These are phyloP conservation scores for Ziziphus jujuba DNA, from an alignment of 306 rosid species.

Conservation along the genomic window DNA sequence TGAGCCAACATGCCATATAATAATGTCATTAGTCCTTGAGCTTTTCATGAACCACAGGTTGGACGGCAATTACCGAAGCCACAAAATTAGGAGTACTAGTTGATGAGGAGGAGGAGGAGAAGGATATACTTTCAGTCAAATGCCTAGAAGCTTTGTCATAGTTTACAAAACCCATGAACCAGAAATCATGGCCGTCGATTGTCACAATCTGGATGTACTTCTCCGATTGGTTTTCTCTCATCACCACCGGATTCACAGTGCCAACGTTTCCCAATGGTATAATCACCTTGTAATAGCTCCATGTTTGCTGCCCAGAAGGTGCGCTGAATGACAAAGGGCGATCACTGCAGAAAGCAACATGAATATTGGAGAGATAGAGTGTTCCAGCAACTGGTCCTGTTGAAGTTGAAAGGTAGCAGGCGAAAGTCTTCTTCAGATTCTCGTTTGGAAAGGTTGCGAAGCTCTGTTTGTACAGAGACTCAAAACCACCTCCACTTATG, in stretches of 20 bases:
- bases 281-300: conserved; percentile 66
- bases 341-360: conserved; percentile 52
- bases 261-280: conserved; percentile 64
- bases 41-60: no score
- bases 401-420: conserved; percentile 55
- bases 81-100: background rate
- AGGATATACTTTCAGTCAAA: conserved; percentile 30
- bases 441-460: conserved; percentile 42
- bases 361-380: conserved; percentile 41
- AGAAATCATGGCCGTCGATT: conserved; percentile 78
- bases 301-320: conserved; percentile 41
- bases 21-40: no score
- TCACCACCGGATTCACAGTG: conserved; percentile 52
- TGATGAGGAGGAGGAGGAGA: no score
- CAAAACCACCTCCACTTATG: conserved; percentile 53
- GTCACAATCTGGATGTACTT: conserved; percentile 72
- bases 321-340: conserved; percentile 49
- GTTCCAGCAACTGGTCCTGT: conserved; percentile 65
- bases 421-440: conserved; percentile 45
- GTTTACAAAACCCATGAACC: conserved; percentile 91
- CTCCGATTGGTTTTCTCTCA: conserved; percentile 59
- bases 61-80: conserved; percentile 25
- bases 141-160: conserved; percentile 68
- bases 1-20: no score
- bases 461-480: conserved; percentile 44